Base-by-base conservation (phyloP, 2,329 filamentous ascomycete species). In the Biscogniauxia marginata region DNA sequence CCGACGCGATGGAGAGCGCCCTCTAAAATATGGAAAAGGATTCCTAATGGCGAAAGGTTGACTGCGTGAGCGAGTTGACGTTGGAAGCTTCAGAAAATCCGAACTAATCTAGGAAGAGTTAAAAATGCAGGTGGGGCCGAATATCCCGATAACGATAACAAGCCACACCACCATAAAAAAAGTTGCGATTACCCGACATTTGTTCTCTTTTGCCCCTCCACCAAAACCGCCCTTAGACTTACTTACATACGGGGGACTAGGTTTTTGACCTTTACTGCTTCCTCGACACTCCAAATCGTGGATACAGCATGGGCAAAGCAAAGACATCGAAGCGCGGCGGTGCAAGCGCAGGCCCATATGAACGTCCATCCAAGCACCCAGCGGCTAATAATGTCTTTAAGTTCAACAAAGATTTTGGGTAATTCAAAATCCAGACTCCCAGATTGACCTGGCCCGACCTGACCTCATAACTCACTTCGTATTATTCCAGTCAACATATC, bases 371-470 rank as follows among this genome's bases (percentile, higher is more conserved):
- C 53, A 70, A 74, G 52, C 61, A 62, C 13, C 65, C 71, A 8
- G 68, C 71, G 56, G 79, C 79, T 69, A 92, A 96, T 77, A 93
- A 90, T 67, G 91, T 97, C 74, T 98, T 98, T 84, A 96, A 96
- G 73, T 96, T 97, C 85, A 96, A 96, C 79, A 80, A 65, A 46
- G 85, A 93, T 73, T 85, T 95, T 64, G 92, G 93, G 66, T 86
- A 90, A 71, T 64, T 46, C n/a, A 6, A 45, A 5, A 9, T 19
- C 18, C 4, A n/a, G 7, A 13, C n/a, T n/a, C 9, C 53, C 55
- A 44, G 43, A 18, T 11, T 22, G 18, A 20, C 23, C 23, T 23
- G 6, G 4, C 19, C 53, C 19, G 18, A 20, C 23, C 23, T 23
- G 6, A 3, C 19, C 53, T 57, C 24, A 61, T 22, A 16, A 16